Conservation (phyloP, 2,329 filamentous ascomycete species). For the Colletotrichum shisoi region DNA sequence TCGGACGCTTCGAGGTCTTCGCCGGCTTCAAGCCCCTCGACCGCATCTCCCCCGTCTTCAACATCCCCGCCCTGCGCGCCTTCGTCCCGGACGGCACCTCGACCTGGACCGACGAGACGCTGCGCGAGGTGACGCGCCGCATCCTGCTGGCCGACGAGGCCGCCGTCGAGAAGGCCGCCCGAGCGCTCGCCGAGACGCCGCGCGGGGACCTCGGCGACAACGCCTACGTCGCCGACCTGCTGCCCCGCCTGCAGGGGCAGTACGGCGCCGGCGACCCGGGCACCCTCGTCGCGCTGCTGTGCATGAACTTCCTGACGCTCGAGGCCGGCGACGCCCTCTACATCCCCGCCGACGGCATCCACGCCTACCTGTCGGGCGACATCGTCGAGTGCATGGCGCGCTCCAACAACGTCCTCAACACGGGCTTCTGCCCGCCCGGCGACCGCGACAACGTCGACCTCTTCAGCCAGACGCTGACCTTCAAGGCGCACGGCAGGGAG, state of each 20-base stretch:
- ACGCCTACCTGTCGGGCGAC: constrained; percentile 76
- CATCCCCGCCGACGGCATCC: constrained; percentile 76
- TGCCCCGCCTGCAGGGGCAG: constrained; percentile 70
- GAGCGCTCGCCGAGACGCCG: constrained; percentile 59
- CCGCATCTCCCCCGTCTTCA: constrained; percentile 67
- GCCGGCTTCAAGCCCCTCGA: constrained; percentile 74
- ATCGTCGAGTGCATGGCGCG: constrained; percentile 83
- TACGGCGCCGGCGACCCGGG: constrained; percentile 72
- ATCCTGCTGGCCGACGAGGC: constrained; percentile 64
- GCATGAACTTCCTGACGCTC: constrained; percentile 77
- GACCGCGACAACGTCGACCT: constrained; percentile 70
- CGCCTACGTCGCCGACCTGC: constrained; percentile 68
- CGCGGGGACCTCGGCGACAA: constrained; percentile 55
- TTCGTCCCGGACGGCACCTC: constrained; percentile 59
- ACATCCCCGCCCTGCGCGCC: constrained; percentile 60
- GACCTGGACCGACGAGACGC: constrained; percentile 63
- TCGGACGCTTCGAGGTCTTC: constrained; percentile 77
- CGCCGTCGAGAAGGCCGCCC: constrained; percentile 61
- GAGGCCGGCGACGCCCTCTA: constrained; percentile 72
- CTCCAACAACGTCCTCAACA: constrained; percentile 77
- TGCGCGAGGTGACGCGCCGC: constrained; percentile 63
- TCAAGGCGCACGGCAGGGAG: constrained; percentile 65
- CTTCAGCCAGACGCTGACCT: constrained; percentile 70
- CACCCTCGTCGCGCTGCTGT: constrained; percentile 71
- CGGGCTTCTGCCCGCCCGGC: constrained; percentile 74